Evolutionary conservation across 2,329 filamentous ascomycete genomes (phyloP).

Genomic region (Raffaelea arxii): DNA sequence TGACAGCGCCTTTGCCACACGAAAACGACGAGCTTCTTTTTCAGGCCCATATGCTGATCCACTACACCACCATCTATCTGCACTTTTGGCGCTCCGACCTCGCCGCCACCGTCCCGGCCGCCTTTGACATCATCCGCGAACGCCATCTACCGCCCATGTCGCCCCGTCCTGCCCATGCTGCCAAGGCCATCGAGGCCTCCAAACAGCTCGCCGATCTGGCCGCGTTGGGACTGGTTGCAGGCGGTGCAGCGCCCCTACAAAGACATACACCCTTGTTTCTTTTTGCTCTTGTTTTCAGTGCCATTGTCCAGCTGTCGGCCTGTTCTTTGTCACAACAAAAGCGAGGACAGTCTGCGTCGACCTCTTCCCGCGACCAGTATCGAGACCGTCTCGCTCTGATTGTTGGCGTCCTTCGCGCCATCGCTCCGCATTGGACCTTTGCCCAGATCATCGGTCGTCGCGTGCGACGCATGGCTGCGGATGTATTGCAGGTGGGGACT

Average conservation of each 20-base stretch:
- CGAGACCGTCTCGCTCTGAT: background rate
- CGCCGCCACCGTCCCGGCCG: background rate
- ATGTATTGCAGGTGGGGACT: background rate
- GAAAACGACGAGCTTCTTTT: conserved; percentile 57
- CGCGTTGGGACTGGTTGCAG: background rate
- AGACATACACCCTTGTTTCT: conserved; percentile 6
- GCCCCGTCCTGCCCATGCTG: background rate
- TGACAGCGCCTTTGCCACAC: conserved; percentile 48
- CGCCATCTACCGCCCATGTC: background rate
- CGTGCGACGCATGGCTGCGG: background rate
- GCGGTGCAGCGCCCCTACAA: too few species aligned
- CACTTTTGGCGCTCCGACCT: conserved; percentile 5
- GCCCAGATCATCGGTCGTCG: background rate
- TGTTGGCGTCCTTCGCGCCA: conserved; percentile 1
- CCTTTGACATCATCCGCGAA: background rate
- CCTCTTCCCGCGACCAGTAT: background rate
- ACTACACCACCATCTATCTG: conserved; percentile 3
- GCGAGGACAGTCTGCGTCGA: too few species aligned
- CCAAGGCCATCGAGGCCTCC: background rate
- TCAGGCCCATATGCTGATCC: conserved; percentile 51
- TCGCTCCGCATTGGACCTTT: background rate
- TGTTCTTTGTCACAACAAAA: too few species aligned
- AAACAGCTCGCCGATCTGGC: background rate
- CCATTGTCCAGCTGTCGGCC: conserved; percentile 3
- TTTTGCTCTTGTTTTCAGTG: conserved; percentile 1